Evolutionary conservation across 176 grass and related monocot species (phyloP).

Genomic region (Elymus sibiricus): DNA sequence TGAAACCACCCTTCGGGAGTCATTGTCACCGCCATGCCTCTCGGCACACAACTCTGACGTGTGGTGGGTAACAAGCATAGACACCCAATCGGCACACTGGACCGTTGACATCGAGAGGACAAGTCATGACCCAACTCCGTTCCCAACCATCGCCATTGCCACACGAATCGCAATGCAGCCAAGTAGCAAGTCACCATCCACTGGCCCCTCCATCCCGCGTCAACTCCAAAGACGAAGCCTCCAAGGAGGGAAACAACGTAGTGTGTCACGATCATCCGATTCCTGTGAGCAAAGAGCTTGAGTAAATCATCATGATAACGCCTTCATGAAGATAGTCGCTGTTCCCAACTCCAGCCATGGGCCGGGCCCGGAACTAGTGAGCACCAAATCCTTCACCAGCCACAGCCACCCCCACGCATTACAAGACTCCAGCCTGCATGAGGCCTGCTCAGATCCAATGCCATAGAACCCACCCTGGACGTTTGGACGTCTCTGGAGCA

Average conservation of each 20-base stretch:
- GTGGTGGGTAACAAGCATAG: too few relatives aligned
- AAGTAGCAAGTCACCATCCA: neutral
- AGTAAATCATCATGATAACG: neutral
- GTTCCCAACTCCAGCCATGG: neutral
- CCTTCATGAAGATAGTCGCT: neutral
- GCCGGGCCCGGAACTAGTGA: neutral
- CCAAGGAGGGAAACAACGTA: neutral
- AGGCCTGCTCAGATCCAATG: neutral
- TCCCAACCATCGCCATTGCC: neutral
- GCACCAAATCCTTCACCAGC: neutral
- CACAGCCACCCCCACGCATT: neutral
- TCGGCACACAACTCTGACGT: too few relatives aligned
- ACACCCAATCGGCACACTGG: neutral
- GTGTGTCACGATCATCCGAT: neutral
- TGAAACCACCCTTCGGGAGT: neutral
- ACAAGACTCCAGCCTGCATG: neutral
- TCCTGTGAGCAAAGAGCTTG: neutral
- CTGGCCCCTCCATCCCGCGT: neutral
- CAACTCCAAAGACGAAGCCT: neutral
- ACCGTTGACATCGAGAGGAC: neutral
- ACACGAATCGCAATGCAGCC: neutral
- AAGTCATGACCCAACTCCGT: neutral
- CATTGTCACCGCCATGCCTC: too few relatives aligned
- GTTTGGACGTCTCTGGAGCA: neutral
- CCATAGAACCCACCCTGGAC: neutral